Base-by-base conservation (phyloP, 768 basidiomycete genomes). In the Mycena capillaripes region DNA sequence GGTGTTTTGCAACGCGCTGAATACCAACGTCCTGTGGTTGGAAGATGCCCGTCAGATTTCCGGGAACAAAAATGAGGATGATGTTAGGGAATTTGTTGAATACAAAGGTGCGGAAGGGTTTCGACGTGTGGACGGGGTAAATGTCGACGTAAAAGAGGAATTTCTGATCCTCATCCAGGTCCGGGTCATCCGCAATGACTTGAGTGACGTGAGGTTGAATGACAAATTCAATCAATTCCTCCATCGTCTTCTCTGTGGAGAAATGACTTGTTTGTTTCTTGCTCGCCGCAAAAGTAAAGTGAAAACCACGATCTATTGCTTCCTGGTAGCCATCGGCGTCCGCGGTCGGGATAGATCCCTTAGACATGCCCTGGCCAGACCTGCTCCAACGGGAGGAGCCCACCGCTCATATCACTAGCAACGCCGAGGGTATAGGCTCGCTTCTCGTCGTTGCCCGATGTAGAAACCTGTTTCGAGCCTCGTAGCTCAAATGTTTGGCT, bases 21-120 rank as follows among this genome's bases (percentile, higher is more conserved):
- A 78, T 59, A 1, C 78, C 78, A 4, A 77, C 75, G 63, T 78
- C 78, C 27, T 71, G 71, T 17, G 78, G 78, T 30, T 78, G 78
- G n/a, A 75, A 72, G 2, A 77, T 19, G 6, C 77, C 75, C 2
- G 77, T 71, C 32, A 73, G 76, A 46, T 77, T 75, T 1, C 64
- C 75, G 16, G 77, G 77, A n/a, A 78, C 70, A 66, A 64, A 78
- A 21, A 52, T 46, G 0, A 71, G 56, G 30, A 77, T 56, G 53
- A 77, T 73, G 59, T 71, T 64, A 0, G 70, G 52, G 29, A 30
- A 53, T 17, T 53, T 17, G 2, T 56, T 17, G n/a, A n/a, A 36
- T 12, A 56, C 19, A 21, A 34, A 23, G 7, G 21, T 2, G 55
- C 32, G 55, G 52, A 30, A 53, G 27, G 29, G 12, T 19, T 29